A percentile compares a stretch with the other conserved stretches of the same genome.
phyloP scores from a whole-genome alignment of 768 basidiomycete genomes.

The Lactarius psammicola region DNA sequence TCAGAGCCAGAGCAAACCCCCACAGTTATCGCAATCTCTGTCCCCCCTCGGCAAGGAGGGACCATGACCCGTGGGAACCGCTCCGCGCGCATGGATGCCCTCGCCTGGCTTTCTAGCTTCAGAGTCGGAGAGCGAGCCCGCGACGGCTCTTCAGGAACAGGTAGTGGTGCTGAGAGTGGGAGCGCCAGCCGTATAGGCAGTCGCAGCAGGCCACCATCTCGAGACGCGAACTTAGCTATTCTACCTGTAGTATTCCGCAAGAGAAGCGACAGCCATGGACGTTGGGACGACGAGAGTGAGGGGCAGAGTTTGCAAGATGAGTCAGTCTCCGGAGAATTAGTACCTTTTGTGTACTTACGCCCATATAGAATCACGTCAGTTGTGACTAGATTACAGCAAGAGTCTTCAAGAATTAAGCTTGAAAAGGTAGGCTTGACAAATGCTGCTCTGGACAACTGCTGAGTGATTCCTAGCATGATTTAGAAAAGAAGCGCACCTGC shows the following conservation, averaged over 20 bases:
- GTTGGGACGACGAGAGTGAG: constrained; percentile 39
- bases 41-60: constrained; percentile 28
- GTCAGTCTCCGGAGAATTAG: constrained; percentile 41
- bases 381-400: constrained; percentile 53
- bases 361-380: constrained; percentile 67
- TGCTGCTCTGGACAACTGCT: not conserved
- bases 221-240: constrained; percentile 14
- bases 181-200: constrained; percentile 45
- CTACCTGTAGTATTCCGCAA: constrained; percentile 29
- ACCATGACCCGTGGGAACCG: constrained; percentile 51
- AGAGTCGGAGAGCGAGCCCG: constrained; percentile 53
- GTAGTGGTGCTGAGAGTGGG: constrained; percentile 49
- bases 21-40: constrained; percentile 25
- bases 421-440: constrained; percentile 60
- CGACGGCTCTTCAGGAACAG: constrained; percentile 56
- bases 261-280: constrained; percentile 49
- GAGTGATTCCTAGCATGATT: constrained; percentile 49
- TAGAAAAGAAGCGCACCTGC: constrained; percentile 71
- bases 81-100: constrained; percentile 56
- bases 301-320: constrained; percentile 67
- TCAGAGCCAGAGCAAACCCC: constrained; percentile 30
- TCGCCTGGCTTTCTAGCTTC: constrained; percentile 72
- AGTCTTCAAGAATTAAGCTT: constrained; percentile 68
- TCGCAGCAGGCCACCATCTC: constrained; percentile 38
- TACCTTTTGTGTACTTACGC: not conserved